A percentile compares a stretch with the other conserved stretches of the same genome.
These are phyloP conservation scores for Geranomyces michiganensis DNA, from an alignment of 192 early-diverging fungal genomes.

Conservation along the genomic window DNA sequence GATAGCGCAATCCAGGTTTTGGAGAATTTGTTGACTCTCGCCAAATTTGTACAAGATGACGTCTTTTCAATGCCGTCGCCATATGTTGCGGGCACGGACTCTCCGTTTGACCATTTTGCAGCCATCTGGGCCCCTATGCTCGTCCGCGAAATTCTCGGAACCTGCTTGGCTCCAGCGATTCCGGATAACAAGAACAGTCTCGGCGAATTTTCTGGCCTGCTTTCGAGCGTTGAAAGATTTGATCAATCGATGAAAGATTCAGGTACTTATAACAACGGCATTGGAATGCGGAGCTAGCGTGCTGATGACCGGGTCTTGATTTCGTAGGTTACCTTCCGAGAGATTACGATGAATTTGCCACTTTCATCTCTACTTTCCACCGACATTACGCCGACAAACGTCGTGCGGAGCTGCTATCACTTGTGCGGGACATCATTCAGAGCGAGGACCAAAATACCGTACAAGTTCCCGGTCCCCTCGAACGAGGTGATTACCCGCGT, in stretches of 20 bases:
- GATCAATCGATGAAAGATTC: background rate
- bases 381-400: constrained; percentile 8
- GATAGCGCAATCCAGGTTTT: background rate
- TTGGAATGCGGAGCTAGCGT: too few relatives aligned
- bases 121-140: background rate
- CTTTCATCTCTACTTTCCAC: background rate
- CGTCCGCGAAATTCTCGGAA: background rate
- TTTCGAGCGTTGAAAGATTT: background rate
- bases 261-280: background rate
- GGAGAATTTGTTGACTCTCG: background rate
- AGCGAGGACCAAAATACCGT: constrained; percentile 46
- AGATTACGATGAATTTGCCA: background rate
- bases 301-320: too few relatives aligned
- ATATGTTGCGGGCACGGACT: background rate
- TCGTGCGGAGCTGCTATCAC: constrained; percentile 27
- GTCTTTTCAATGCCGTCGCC: background rate
- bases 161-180: background rate
- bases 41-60: background rate
- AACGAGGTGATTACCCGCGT: constrained; percentile 35
- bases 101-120: background rate
- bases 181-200: background rate
- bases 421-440: constrained; percentile 40
- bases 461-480: constrained; percentile 39
- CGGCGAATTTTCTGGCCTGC: background rate
- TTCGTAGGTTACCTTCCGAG: background rate